Conservation (phyloP, 176 grass and related monocot species). For the Aegilops longissima region DNA sequence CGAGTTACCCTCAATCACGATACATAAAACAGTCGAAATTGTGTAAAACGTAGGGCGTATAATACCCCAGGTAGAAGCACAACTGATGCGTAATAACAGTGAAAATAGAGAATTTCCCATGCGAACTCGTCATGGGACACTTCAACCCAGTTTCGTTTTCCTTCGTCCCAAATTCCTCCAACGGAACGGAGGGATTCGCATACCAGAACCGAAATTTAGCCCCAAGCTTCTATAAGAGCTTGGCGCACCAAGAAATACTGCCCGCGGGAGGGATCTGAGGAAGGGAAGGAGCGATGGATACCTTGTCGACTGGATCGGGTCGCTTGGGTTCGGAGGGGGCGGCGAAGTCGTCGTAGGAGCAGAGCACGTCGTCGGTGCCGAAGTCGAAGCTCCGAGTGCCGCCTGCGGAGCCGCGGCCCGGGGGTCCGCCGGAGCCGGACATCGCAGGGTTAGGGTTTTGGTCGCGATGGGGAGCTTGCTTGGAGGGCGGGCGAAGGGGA, state of each 20-base stretch:
- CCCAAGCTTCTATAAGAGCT: neutral
- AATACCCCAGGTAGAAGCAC: neutral
- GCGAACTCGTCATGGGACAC: neutral
- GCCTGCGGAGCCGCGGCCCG: conserved; percentile 36
- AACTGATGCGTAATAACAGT: neutral
- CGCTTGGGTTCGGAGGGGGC: conserved; percentile 53
- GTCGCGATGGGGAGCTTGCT: conserved; percentile 15
- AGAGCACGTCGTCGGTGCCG: conserved; percentile 67
- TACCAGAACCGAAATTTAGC: neutral
- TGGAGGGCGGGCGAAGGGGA: neutral
- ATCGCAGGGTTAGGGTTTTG: conserved; percentile 40
- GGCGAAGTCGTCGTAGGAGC: conserved; percentile 78
- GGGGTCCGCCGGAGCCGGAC: conserved; percentile 51
- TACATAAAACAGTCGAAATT: neutral
- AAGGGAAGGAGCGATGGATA: neutral
- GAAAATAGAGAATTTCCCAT: neutral
- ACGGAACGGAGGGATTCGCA: neutral
- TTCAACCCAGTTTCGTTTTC: neutral
- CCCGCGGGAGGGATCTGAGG: neutral
- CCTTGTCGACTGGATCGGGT: conserved; percentile 56
- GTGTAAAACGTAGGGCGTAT: neutral
- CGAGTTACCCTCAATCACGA: neutral
- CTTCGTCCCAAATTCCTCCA: neutral
- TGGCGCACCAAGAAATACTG: neutral
- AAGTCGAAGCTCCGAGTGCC: conserved; percentile 67